These are phyloP conservation scores for Kluyveromyces aestuarii DNA, from an alignment of 805 yeast genomes.

Conservation along the genomic window DNA sequence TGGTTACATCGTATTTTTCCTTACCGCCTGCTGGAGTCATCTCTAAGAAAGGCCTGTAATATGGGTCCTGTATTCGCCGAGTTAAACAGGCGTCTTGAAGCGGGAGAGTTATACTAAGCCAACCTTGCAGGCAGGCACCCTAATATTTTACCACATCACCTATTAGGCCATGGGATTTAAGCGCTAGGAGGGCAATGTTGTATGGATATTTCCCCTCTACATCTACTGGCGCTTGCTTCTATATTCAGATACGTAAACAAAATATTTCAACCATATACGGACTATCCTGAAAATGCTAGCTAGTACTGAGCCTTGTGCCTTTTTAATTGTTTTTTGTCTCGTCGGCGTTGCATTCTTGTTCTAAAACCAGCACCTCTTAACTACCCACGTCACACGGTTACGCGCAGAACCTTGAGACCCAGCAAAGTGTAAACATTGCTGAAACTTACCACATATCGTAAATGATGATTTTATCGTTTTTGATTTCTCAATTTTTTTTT, in stretches of 20 bases:
- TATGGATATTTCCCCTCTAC: too few relatives aligned
- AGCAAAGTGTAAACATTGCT: neutral
- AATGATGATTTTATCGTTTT: neutral
- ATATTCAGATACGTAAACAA: neutral
- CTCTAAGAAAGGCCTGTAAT: conserved; percentile 20
- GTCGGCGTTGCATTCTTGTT: neutral
- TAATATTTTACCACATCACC: too few relatives aligned
- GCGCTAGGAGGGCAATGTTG: too few relatives aligned
- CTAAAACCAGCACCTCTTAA: neutral
- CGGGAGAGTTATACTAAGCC: too few relatives aligned
- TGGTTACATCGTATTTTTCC: conserved; percentile 35
- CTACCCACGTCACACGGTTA: neutral
- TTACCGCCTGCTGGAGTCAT: conserved; percentile 35
- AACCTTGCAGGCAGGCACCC: too few relatives aligned
- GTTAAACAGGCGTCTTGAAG: too few relatives aligned
- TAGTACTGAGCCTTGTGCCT: neutral
- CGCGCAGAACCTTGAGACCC: neutral
- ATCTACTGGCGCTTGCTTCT: neutral
- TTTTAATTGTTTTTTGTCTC: neutral
- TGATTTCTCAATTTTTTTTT: neutral
- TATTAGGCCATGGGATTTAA: too few relatives aligned
- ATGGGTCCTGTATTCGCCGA: too few relatives aligned
- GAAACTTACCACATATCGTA: neutral
- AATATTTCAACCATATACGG: too few relatives aligned
- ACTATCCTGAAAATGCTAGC: too few relatives aligned